A percentile compares a stretch with the other conserved stretches of the same genome.
Evolutionary conservation across 495 filamentous ascomycete species (phyloP).

Genomic region (Thozetella sp.): DNA sequence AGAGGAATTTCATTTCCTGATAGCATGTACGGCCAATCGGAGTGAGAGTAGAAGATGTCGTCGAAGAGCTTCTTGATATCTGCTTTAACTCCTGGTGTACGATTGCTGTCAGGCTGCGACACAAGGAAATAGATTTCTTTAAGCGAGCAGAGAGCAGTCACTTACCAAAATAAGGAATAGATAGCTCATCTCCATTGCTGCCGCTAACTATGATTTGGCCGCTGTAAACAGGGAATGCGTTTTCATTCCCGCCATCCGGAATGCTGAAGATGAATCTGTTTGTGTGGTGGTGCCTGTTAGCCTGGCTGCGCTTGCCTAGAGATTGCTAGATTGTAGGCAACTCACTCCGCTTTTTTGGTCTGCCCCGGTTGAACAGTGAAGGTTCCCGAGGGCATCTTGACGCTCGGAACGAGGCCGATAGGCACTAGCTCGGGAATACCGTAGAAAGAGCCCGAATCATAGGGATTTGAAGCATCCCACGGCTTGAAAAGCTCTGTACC

Average conservation of each 20-base stretch:
- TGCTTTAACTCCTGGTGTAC: too few relatives aligned
- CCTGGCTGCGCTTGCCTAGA: too few relatives aligned
- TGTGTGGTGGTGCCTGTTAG: too few relatives aligned
- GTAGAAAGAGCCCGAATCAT: background rate
- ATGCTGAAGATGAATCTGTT: constrained; percentile 4
- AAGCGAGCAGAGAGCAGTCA: too few relatives aligned
- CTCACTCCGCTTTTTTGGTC: constrained; percentile 2
- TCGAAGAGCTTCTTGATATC: too few relatives aligned
- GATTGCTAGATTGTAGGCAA: background rate
- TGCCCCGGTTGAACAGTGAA: background rate
- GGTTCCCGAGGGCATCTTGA: background rate
- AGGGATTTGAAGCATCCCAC: background rate
- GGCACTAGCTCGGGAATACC: too few relatives aligned
- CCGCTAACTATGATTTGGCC: constrained; percentile 5
- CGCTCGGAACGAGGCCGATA: constrained; percentile 1
- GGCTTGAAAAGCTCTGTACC: background rate
- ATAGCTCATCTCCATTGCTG: constrained; percentile 2
- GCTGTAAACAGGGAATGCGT: constrained; percentile 6
- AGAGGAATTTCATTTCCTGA: too few relatives aligned
- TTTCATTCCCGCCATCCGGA: background rate
- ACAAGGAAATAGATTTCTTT: too few relatives aligned
- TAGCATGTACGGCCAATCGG: too few relatives aligned
- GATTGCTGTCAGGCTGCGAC: too few relatives aligned
- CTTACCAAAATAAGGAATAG: constrained; percentile 8
- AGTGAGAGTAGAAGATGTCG: too few relatives aligned